Conservation (phyloP, 306 rosid species). For the Rosa multiflora region DNA sequence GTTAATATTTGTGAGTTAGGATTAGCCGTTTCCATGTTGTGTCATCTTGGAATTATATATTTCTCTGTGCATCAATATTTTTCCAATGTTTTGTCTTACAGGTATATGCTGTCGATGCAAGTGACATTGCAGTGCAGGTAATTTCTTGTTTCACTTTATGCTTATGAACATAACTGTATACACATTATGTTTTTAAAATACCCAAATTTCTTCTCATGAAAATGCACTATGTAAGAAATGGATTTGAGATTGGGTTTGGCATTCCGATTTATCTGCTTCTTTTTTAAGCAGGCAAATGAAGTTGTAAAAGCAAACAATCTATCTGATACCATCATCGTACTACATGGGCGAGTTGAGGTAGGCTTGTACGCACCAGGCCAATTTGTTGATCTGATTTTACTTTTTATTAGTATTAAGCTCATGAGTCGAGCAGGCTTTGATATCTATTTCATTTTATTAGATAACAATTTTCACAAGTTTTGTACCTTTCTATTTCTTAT, state of each 20-base stretch:
- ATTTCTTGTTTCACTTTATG: slow-evolving; percentile 1
- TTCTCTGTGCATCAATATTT: slow-evolving; percentile 7
- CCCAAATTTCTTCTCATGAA: neutral
- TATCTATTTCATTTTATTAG: neutral
- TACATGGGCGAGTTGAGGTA: slow-evolving; percentile 99
- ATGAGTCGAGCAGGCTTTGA: neutral
- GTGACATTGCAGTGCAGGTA: slow-evolving; percentile 98
- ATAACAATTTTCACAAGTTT: neutral
- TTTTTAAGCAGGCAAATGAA: slow-evolving; percentile 77
- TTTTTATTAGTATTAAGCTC: neutral
- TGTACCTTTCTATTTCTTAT: neutral
- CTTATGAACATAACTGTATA: neutral
- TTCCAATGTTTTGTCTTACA: slow-evolving; percentile 34
- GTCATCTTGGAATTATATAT: neutral
- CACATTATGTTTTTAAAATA: neutral
- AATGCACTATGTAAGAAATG: neutral
- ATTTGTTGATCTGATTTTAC: slow-evolving; percentile 16
- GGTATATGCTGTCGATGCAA: slow-evolving; percentile 99
- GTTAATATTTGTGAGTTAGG: neutral
- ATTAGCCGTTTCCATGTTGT: neutral
- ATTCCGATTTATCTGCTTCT: slow-evolving; percentile 27
- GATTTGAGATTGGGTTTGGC: slow-evolving; percentile 18
- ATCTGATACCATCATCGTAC: slow-evolving; percentile 68
- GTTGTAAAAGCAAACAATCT: slow-evolving; percentile 92
- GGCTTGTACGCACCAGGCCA: slow-evolving; percentile 27